These are phyloP conservation scores for Rhododendron henanense DNA, from an alignment of 148 eudicot genomes.

Conservation along the genomic window DNA sequence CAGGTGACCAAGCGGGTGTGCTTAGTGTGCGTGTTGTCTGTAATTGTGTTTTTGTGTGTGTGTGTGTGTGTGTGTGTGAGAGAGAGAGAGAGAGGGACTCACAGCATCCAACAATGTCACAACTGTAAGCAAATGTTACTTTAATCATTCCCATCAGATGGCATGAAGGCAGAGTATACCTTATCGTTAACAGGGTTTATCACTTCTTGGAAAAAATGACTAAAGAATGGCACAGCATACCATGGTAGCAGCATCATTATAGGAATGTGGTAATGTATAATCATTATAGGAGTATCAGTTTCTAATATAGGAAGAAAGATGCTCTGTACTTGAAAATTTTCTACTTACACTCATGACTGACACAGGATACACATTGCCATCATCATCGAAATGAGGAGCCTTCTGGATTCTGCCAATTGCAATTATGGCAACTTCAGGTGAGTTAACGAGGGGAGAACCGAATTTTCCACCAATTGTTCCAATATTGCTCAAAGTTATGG, in stretches of 20 bases:
- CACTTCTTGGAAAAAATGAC: not conserved
- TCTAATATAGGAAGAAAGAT: not conserved
- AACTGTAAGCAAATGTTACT: not conserved
- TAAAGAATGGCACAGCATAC: not conserved
- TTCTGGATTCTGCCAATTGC: slow-evolving; percentile 82
- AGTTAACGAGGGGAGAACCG: slow-evolving; percentile 83
- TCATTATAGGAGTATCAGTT: not conserved
- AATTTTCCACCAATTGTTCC: slow-evolving; percentile 95
- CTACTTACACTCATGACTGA: slow-evolving; percentile 75
- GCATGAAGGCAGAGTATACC: not conserved
- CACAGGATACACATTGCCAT: slow-evolving; percentile 65
- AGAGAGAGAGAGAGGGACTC: not conserved
- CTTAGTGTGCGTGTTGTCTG: not conserved
- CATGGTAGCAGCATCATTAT: not conserved
- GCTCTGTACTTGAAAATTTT: not conserved
- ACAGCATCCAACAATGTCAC: not conserved
- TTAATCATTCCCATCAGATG: not conserved
- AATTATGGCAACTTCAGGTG: slow-evolving; percentile 84
- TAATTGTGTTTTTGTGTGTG: not conserved
- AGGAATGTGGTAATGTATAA: not conserved
- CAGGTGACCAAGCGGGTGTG: not conserved
- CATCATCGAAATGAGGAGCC: slow-evolving; percentile 59
- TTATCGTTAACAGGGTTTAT: not conserved
- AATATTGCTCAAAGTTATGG: slow-evolving; percentile 89
- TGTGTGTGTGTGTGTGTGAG: not conserved